A percentile compares a stretch with the other conserved stretches of the same genome.
Evolutionary conservation across 2,329 filamentous ascomycete species (phyloP).

Genomic region (Arthrobotrys iridis): DNA sequence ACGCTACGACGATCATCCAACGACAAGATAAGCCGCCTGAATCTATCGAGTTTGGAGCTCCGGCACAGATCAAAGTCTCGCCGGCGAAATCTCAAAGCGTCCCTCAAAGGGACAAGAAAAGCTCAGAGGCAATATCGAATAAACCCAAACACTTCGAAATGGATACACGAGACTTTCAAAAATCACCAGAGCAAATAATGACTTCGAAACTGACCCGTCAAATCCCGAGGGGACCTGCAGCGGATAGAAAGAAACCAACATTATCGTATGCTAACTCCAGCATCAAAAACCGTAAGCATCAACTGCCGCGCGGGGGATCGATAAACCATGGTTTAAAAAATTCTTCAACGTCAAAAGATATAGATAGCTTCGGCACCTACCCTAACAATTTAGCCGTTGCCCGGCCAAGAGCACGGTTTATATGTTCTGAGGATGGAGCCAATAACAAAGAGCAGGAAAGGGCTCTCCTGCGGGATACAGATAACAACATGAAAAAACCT

Average conservation of each 20-base stretch:
- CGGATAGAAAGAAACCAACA: not conserved
- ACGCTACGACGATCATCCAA: not conserved
- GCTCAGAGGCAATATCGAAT: not conserved
- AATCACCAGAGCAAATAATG: not conserved
- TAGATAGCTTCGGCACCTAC: not conserved
- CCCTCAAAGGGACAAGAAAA: not conserved
- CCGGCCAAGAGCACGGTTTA: not conserved
- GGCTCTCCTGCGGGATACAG: not conserved
- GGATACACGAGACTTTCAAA: not conserved
- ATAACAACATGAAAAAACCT: not conserved
- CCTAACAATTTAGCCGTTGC: slow-evolving; percentile 23
- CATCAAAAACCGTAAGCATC: not conserved
- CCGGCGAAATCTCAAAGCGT: not conserved
- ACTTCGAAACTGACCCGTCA: not conserved
- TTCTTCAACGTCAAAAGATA: not conserved
- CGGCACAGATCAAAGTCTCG: not conserved
- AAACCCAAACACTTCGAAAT: not conserved
- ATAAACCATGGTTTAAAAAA: not conserved
- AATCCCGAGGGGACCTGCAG: not conserved
- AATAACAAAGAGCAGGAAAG: not conserved
- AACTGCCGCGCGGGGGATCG: no score
- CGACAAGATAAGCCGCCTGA: not conserved
- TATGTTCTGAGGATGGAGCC: not conserved
- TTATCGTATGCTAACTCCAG: not conserved
- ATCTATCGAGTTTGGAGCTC: slow-evolving; percentile 3